Base-by-base conservation (phyloP, 768 basidiomycete species). In the Mycena olivaceomarginata region DNA sequence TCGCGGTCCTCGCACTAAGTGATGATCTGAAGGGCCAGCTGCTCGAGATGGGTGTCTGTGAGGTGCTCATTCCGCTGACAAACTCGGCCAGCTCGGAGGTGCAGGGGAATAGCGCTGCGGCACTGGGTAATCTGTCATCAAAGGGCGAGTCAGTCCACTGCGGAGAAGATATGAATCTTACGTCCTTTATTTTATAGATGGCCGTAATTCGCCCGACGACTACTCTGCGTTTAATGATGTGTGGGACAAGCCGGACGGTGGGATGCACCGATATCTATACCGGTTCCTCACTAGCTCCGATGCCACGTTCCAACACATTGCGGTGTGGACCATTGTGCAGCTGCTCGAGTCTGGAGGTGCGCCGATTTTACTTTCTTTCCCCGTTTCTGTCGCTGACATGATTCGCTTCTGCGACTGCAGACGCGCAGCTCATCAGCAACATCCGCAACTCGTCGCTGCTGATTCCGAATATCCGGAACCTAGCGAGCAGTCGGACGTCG, bases 301-400 rank as follows among this genome's bases (percentile, higher is more conserved):
- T 82, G 94, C 96, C 16, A 99, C 98, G 0, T 99, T 99, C 94
- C 98, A 99, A 85, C 98, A 99, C 83, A 99, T 99, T 78, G 98
- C 98, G 45, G 97, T 99, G 59, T 99, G 98, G 98, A 99, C 98
- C 0, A 98, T 99, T 80, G 98, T 99, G 37, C 98, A 99, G 83
- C 87, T 99, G 25, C 90, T 99, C 39, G 98, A 99, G 84, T 98
- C 98, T n/a, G 96, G 96, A 77, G 96, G 95, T 96, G 79, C 57
- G 88, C 79, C 53, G 16, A 20, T 25, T 7, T 12, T 45, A 66
- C 25, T 67, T 68, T 37, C 16, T 59, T 66, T 68, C n/a, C 20
- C 25, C 5, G 1, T 20, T 43, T 12, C 67, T 41, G 51, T 70
- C 10, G 51, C n/a, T 22, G 39, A 65, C n/a, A 11, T 67, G 53